These are phyloP conservation scores for Arthrobotrys megalospora DNA, from an alignment of 2,329 filamentous ascomycete genomes.

Conservation along the genomic window DNA sequence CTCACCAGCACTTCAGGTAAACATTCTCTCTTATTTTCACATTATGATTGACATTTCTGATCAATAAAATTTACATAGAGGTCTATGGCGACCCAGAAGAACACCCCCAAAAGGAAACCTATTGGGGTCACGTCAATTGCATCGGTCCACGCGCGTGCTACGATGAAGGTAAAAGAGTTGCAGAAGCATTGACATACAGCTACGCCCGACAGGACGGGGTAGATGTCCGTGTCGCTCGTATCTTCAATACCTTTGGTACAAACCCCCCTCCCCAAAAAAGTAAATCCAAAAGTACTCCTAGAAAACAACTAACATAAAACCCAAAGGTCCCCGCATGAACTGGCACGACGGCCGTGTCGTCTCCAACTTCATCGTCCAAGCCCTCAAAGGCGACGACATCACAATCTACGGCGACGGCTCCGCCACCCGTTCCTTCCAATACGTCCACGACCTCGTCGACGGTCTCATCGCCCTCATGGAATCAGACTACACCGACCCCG, in stretches of 20 bases:
- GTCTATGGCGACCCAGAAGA: constrained; percentile 66
- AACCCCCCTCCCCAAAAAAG: background rate
- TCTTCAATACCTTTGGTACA: constrained; percentile 66
- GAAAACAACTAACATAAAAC: constrained; percentile 15
- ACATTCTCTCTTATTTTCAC: background rate
- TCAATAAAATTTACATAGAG: constrained; percentile 52
- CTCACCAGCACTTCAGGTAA: constrained; percentile 66
- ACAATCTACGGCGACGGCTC: constrained; percentile 65
- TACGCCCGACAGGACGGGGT: constrained; percentile 65
- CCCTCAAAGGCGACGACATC: constrained; percentile 64
- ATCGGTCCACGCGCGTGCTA: constrained; percentile 68
- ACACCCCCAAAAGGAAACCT: constrained; percentile 66
- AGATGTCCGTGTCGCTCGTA: constrained; percentile 65
- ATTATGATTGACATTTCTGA: background rate
- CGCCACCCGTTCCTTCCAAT: constrained; percentile 66
- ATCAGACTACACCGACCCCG: constrained; percentile 63
- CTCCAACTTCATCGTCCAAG: constrained; percentile 66
- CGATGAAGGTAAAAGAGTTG: constrained; percentile 68
- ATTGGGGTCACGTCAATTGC: constrained; percentile 68
- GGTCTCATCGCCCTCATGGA: constrained; percentile 65
- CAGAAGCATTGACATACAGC: constrained; percentile 67
- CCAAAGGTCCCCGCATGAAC: constrained; percentile 64
- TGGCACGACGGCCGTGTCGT: constrained; percentile 66
- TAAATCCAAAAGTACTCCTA: constrained; percentile 10
- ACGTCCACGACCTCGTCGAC: constrained; percentile 65